Percentiles rank a stretch among this genome's conserved stretches.
Evolutionary conservation across 78 protist species (phyloP).

Genomic region (Dictyostelium brefeldianum): DNA sequence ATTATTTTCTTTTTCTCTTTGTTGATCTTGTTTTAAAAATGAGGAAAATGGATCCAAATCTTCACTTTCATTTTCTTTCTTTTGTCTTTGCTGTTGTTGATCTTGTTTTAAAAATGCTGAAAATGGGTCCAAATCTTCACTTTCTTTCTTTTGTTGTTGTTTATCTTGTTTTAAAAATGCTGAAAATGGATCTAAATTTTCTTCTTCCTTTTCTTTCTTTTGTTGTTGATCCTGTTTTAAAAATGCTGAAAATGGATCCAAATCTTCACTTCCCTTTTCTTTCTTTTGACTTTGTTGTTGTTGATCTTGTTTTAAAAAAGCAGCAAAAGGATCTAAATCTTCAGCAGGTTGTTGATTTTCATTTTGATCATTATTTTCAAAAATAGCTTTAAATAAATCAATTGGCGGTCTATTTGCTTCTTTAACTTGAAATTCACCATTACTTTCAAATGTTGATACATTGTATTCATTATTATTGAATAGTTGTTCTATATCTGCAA

Average conservation of each 20-base stretch:
- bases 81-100: neutral
- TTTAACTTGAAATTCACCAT: conserved; percentile 8
- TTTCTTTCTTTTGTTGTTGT: neutral
- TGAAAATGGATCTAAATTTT: conserved; percentile 56
- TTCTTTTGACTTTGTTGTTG: too few relatives aligned
- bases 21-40: conserved; percentile 35
- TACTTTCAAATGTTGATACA: conserved; percentile 16
- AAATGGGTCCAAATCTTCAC: neutral
- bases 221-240: neutral
- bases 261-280: neutral
- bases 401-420: conserved; percentile 71
- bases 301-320: conserved; percentile 44
- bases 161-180: conserved; percentile 15
- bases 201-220: neutral
- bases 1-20: too few relatives aligned
- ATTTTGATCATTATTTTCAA: conserved; percentile 29
- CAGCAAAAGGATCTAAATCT: conserved; percentile 58
- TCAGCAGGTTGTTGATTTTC: neutral
- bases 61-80: neutral
- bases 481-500: neutral
- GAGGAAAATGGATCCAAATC: conserved; percentile 51
- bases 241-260: neutral
- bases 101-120: conserved; percentile 9
- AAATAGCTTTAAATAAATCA: conserved; percentile 75
- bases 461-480: conserved; percentile 1